phyloP scores from a whole-genome alignment of 73 alveolate species.

The Paramecium tetraurelia region DNA sequence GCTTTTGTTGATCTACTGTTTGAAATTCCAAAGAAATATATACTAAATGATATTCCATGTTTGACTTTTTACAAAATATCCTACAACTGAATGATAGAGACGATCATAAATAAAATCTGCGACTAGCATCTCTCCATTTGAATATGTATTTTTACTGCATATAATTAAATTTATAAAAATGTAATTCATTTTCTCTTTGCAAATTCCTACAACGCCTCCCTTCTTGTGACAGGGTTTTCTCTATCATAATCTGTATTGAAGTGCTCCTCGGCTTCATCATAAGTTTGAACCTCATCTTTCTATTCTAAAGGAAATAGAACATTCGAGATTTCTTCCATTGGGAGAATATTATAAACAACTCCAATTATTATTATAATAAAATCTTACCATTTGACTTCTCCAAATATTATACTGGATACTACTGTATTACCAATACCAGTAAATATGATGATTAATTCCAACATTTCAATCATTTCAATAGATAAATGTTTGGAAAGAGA shows the following conservation, averaged over 20 bases:
- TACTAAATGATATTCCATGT: slow-evolving; percentile 74
- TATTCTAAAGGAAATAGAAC: slow-evolving; percentile 53
- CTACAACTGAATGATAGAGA: slow-evolving; percentile 69
- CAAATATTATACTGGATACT: slow-evolving; percentile 18
- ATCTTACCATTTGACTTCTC: slow-evolving; percentile 48
- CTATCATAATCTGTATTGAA: slow-evolving; percentile 61
- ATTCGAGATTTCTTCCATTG: slow-evolving; percentile 57
- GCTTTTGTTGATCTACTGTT: slow-evolving; percentile 46
- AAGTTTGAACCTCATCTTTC: slow-evolving; percentile 32
- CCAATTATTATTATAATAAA: slow-evolving; percentile 47
- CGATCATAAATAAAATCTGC: slow-evolving; percentile 82
- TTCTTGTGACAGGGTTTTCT: slow-evolving; percentile 63
- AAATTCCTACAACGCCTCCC: slow-evolving; percentile 2
- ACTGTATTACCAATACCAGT: slow-evolving; percentile 48
- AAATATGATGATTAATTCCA: slow-evolving; percentile 41
- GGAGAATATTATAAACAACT: background rate
- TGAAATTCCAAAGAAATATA: slow-evolving; percentile 76
- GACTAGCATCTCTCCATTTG: background rate
- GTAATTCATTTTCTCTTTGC: background rate
- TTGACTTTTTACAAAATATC: slow-evolving; percentile 84
- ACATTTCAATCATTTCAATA: slow-evolving; percentile 48
- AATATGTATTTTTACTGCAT: background rate
- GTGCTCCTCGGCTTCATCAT: slow-evolving; percentile 44
- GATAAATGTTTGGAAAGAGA: slow-evolving; percentile 48
- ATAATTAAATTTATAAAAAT: background rate